Base-by-base conservation (phyloP, 306 rosid species). In the Cucurbita moschata region DNA sequence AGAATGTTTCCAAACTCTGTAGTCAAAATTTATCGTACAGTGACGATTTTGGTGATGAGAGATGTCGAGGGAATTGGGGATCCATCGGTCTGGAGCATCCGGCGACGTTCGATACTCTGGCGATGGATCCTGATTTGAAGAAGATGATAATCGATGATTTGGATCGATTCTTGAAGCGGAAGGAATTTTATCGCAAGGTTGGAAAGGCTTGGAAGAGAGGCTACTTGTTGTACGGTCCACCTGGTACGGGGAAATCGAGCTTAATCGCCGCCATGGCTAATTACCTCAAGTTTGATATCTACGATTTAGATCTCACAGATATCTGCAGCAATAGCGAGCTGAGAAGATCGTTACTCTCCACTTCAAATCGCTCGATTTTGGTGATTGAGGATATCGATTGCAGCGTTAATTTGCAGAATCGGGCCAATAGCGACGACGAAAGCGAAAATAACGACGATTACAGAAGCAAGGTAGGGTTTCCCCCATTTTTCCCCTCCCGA, bases 181-280 rank as follows among this genome's bases (percentile, higher is more conserved):
- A 42, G 71, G 71, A 65, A 5, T 65, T 65, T 21, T 65, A 65
- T 18, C 51, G 37, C 5, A 42, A 6, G 10, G 71, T 65, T 0
- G 71, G 71, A 8, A 65, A 65, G 71, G 71, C 71, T 65, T 65
- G 71, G 71, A 65, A 65, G 8, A 18, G 71, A 10, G 71, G 71
- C 0, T 65, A 65, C 19, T 65, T 65, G 71, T 42, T 65, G 37
- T 65, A 65, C 0, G 71, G 71, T 65, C 71, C 71, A 14, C 71
- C 71, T 42, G 71, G 71, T 40, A 65, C 71, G 0, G 71, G 71
- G 10, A 65, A 65, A 65, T 65, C 71, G 0, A 65, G 71, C 71
- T 65, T 65, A 5, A 19, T 65, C 35, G 71, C 71, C 1, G 71
- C 71, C 37, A 65, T 65, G 51, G 71, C 71, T 40, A 65, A 65